phyloP scores from a whole-genome alignment of 2,329 filamentous ascomycete species.

The Purpureocillium lavendulum region DNA sequence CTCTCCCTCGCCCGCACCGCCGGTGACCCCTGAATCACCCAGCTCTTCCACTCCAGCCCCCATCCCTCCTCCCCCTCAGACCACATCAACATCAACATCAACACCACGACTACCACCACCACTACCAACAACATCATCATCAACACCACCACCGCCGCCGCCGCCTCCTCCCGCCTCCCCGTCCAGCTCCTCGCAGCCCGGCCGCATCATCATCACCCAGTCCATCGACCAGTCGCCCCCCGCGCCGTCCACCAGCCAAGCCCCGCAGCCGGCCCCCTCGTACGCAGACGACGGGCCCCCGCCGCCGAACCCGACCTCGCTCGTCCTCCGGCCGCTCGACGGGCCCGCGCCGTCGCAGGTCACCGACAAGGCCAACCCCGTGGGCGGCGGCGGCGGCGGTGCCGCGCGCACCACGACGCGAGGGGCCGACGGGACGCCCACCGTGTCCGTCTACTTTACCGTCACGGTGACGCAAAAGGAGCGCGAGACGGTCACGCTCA shows the following conservation, averaged over 20 bases:
- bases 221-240: constrained; percentile 16
- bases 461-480: constrained; percentile 26
- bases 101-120: constrained; percentile 4
- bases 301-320: constrained; percentile 10
- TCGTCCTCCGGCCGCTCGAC: constrained; percentile 19
- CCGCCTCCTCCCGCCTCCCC: not conserved
- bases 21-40: not conserved
- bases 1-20: not conserved
- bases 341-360: constrained; percentile 2
- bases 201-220: constrained; percentile 15
- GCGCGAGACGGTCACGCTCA: constrained; percentile 20
- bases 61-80: too few species aligned
- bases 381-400: constrained; percentile 6
- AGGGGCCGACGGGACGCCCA: constrained; percentile 20
- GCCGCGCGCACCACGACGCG: constrained; percentile 15
- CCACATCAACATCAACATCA: constrained; percentile 1
- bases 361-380: constrained; percentile 3
- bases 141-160: constrained; percentile 5
- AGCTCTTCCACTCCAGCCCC: too few species aligned
- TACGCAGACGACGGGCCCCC: not conserved
- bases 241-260: constrained; percentile 7
- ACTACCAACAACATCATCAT: constrained; percentile 5
- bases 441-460: constrained; percentile 26
- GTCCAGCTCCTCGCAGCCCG: not conserved
- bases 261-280: not conserved